Evolutionary conservation across 1,284 basidiomycete genomes (phyloP).

Genomic region (Phylloboletellus chloephorus): DNA sequence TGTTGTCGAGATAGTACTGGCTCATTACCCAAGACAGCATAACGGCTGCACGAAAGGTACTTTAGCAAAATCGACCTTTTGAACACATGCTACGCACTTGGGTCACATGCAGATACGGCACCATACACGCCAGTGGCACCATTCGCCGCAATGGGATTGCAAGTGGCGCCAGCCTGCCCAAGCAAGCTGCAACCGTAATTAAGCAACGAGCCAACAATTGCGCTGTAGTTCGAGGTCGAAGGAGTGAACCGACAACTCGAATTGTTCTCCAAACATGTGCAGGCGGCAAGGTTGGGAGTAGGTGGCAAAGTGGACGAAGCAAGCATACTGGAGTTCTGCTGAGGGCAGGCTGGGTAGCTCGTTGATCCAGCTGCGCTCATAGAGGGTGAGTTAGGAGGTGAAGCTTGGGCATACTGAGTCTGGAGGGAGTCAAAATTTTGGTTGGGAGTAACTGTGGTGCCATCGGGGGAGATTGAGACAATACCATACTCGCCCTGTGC

Average conservation of each 20-base stretch:
- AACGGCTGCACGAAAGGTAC: constrained; percentile 41
- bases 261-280: constrained; percentile 64
- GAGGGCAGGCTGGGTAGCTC: constrained; percentile 62
- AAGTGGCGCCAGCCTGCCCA: constrained; percentile 54
- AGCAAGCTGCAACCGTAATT: constrained; percentile 69
- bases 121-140: constrained; percentile 77
- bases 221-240: constrained; percentile 56
- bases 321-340: constrained; percentile 51
- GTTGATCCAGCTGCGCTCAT: constrained; percentile 48
- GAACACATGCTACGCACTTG: constrained; percentile 44
- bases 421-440: constrained; percentile 68
- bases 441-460: constrained; percentile 54
- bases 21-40: constrained; percentile 84
- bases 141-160: constrained; percentile 66
- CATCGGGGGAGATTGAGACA: constrained; percentile 65
- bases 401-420: constrained; percentile 54
- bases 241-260: constrained; percentile 72
- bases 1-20: constrained; percentile 67
- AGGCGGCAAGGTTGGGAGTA: constrained; percentile 78
- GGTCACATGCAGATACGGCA: constrained; percentile 66
- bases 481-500: constrained; percentile 76
- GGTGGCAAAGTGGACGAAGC: constrained; percentile 72
- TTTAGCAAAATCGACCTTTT: constrained; percentile 8
- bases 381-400: constrained; percentile 62
- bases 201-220: constrained; percentile 63